Evolutionary conservation across 495 filamentous ascomycete species (phyloP).

Genomic region (Penicillium verhagenii): DNA sequence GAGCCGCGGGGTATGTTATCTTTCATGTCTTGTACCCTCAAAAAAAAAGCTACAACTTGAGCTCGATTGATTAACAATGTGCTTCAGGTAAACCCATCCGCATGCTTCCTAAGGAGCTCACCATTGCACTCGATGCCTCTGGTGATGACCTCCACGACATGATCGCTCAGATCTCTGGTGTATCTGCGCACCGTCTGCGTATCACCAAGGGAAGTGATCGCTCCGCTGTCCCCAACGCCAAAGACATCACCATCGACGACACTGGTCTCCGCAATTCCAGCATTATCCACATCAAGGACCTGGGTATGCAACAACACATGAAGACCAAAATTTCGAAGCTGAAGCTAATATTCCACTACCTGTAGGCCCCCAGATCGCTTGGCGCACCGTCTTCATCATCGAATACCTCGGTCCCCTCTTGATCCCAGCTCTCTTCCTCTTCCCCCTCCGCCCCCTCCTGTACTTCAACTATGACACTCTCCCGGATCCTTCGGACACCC

Average conservation of each 20-base stretch:
- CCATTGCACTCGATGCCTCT: slow-evolving; percentile 57
- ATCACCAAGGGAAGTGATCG: slow-evolving; percentile 72
- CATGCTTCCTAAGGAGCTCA: slow-evolving; percentile 66
- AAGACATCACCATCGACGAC: slow-evolving; percentile 60
- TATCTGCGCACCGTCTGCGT: slow-evolving; percentile 60
- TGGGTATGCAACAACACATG: slow-evolving; percentile 57
- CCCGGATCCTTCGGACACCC: slow-evolving; percentile 57
- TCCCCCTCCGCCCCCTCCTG: slow-evolving; percentile 67
- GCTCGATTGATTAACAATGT: background rate
- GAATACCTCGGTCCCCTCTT: slow-evolving; percentile 95
- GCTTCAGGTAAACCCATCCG: slow-evolving; percentile 61
- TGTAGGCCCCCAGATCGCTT: slow-evolving; percentile 83
- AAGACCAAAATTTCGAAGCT: background rate
- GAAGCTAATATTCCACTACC: background rate
- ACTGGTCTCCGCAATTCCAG: slow-evolving; percentile 65
- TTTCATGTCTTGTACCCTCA: background rate
- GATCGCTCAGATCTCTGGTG: slow-evolving; percentile 53
- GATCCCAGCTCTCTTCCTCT: slow-evolving; percentile 74
- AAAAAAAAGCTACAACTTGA: background rate
- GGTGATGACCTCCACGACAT: slow-evolving; percentile 61
- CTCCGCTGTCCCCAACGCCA: slow-evolving; percentile 65
- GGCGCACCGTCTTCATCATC: slow-evolving; percentile 91
- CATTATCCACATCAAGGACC: slow-evolving; percentile 85
- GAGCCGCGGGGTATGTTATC: slow-evolving; percentile 40
- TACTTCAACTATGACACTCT: slow-evolving; percentile 59